Base-by-base conservation (phyloP, 2,329 filamentous ascomycete genomes). In the Epichloe uncinata region DNA sequence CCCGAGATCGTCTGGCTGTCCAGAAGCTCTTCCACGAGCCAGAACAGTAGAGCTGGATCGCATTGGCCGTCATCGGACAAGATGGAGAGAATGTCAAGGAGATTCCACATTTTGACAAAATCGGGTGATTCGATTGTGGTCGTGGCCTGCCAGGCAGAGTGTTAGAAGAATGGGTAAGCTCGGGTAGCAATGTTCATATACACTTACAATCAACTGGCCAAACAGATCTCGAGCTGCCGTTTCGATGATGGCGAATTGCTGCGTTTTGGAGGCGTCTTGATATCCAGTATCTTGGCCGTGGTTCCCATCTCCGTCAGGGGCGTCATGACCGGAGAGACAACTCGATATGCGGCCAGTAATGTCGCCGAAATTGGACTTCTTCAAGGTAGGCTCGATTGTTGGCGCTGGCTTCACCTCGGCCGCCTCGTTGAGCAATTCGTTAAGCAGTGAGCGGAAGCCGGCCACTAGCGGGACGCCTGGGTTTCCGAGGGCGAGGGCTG, bases 1-100 rank as follows among this genome's bases (percentile, higher is more conserved):
- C 87, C 90, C 22, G 88, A 79, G 41, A 96, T 95, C 0, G 90
- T 95, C 65, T 98, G 91, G 61, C 89, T 95, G 65, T 98, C 94
- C 26, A 98, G 76, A 1, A 98, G 78, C 66, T 97, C 93, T 64
- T 99, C 93, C 18, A 96, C 82, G 15, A 98, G 79, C 78, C 87
- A 90, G 60, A 95, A 89, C 7, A 93, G 75, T 8, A 98, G 73
- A 16, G 85, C 85, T 0, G 87, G 81, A 55, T 95, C 89, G 63
- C 73, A 82, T 69, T 75, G 76, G 73, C 84, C 85, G 62, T 83
- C 79, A 61, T 95, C 91, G 53, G 88, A 90, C 53, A 95, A 81
- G 37, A 94, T 82, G 1, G 86, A 84, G n/a, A 96, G 74, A 41
- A 97, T 81, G 62, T 98, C 94, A 51, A 98, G 78, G 5, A 98